These are phyloP conservation scores for Rhododendron griersonianum DNA, from an alignment of 148 eudicot species.

Conservation along the genomic window DNA sequence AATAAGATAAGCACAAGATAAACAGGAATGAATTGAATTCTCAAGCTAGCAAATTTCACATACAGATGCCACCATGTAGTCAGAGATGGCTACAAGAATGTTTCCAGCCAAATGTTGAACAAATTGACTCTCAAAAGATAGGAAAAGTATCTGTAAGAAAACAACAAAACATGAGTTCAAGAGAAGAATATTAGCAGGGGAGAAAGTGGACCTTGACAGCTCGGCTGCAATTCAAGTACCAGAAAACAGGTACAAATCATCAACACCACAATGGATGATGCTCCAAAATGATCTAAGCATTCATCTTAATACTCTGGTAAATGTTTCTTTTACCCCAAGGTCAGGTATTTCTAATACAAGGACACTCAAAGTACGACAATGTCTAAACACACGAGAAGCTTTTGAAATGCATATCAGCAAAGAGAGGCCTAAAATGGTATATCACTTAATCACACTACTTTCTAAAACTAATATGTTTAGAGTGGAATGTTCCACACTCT, in stretches of 20 bases:
- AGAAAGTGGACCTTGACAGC: not conserved
- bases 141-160: slow-evolving; percentile 40
- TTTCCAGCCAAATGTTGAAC: slow-evolving; percentile 57
- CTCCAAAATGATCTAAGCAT: not conserved
- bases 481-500: not conserved
- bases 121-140: slow-evolving; percentile 40
- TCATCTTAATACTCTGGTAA: not conserved
- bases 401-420: not conserved
- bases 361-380: not conserved
- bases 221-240: not conserved
- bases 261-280: not conserved
- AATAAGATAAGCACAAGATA: slow-evolving; percentile 5
- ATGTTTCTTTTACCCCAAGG: not conserved
- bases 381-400: not conserved
- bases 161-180: not conserved
- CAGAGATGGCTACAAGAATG: slow-evolving; percentile 49
- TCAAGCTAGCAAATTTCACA: slow-evolving; percentile 13
- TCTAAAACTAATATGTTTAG: not conserved
- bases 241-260: not conserved
- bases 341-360: not conserved
- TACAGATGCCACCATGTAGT: slow-evolving; percentile 52
- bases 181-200: not conserved
- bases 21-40: not conserved
- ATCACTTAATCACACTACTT: not conserved
- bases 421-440: not conserved